Conservation (phyloP, 495 filamentous ascomycete species). For the Penicillium coffeae region DNA sequence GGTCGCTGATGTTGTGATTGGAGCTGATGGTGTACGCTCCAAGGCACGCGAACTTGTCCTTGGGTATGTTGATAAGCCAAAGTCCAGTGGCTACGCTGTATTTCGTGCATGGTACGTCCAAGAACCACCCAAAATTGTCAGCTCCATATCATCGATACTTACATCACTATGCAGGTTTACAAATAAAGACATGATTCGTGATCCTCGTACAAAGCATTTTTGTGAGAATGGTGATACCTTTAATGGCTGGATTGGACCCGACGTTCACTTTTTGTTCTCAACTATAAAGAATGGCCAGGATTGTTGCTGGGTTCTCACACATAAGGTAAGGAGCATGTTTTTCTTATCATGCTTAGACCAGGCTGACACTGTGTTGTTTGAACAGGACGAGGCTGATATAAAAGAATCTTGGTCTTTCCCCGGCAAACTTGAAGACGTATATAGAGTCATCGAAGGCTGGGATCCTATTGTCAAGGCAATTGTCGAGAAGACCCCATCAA, state of each 20-base stretch:
- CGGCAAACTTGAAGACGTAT: constrained; percentile 60
- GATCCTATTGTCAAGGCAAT: constrained; percentile 58
- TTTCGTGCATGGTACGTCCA: constrained; percentile 48
- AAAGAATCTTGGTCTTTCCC: constrained; percentile 25
- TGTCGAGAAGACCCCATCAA: constrained; percentile 54
- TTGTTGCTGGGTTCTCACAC: constrained; percentile 69
- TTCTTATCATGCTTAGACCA: too few relatives aligned
- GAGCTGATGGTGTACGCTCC: constrained; percentile 57
- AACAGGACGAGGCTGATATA: constrained; percentile 50
- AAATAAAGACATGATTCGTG: constrained; percentile 55
- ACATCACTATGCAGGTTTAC: constrained; percentile 46
- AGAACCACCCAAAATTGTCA: background rate
- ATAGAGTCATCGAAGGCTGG: constrained; percentile 54
- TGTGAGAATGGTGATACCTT: constrained; percentile 64
- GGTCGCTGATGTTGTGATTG: constrained; percentile 34
- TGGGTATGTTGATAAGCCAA: constrained; percentile 57
- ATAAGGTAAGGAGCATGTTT: constrained; percentile 44
- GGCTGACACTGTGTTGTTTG: too few relatives aligned
- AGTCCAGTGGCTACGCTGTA: constrained; percentile 56
- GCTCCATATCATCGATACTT: background rate
- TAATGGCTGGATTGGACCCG: constrained; percentile 37
- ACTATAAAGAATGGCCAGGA: constrained; percentile 48
- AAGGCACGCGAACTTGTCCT: constrained; percentile 56
- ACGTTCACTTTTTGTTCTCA: constrained; percentile 20
- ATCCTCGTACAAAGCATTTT: constrained; percentile 56